A percentile compares a stretch with the other conserved stretches of the same genome.
Conservation (phyloP, 108 stramenopile genomes). For the Cyclotella kingstonii region DNA sequence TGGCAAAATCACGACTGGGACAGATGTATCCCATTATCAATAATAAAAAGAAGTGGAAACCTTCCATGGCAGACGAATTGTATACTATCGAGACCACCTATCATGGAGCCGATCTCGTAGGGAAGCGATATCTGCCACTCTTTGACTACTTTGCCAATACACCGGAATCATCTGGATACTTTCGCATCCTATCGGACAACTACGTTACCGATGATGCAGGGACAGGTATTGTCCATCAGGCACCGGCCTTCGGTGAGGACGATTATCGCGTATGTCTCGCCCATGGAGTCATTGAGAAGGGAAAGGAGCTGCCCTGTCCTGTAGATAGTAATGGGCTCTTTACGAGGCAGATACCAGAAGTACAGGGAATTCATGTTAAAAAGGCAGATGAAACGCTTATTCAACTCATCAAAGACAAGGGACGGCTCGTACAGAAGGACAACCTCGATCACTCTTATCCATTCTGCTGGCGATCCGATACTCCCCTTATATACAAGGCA, state of each 20-base stretch:
- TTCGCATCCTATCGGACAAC: slow-evolving; percentile 84
- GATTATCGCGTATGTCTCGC: slow-evolving; percentile 99
- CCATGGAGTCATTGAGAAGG: slow-evolving; percentile 89
- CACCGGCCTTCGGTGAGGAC: slow-evolving; percentile 99
- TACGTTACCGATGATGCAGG: slow-evolving; percentile 99
- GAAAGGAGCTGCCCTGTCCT: slow-evolving; percentile 93
- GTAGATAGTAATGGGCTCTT: slow-evolving; percentile 95
- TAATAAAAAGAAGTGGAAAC: slow-evolving; percentile 96
- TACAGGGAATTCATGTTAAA: slow-evolving; percentile 93
- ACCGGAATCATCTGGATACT: slow-evolving; percentile 60
- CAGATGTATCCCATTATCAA: slow-evolving; percentile 94
- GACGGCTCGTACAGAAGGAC: slow-evolving; percentile 92
- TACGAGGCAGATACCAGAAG: slow-evolving; percentile 80
- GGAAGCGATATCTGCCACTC: slow-evolving; percentile 89
- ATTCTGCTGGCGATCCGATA: slow-evolving; percentile 99
- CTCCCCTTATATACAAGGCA: slow-evolving; percentile 99
- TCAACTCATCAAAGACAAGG: slow-evolving; percentile 75
- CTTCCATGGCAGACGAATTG: slow-evolving; percentile 78
- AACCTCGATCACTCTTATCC: slow-evolving; percentile 95
- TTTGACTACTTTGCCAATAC: slow-evolving; percentile 87
- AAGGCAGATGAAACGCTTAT: slow-evolving; percentile 94
- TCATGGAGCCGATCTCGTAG: slow-evolving; percentile 87
- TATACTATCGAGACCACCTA: slow-evolving; percentile 75
- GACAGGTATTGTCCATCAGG: slow-evolving; percentile 99
- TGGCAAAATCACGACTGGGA: slow-evolving; percentile 82